Conservation (phyloP, 306 rosid species). For the Sesbania bispinosa region DNA sequence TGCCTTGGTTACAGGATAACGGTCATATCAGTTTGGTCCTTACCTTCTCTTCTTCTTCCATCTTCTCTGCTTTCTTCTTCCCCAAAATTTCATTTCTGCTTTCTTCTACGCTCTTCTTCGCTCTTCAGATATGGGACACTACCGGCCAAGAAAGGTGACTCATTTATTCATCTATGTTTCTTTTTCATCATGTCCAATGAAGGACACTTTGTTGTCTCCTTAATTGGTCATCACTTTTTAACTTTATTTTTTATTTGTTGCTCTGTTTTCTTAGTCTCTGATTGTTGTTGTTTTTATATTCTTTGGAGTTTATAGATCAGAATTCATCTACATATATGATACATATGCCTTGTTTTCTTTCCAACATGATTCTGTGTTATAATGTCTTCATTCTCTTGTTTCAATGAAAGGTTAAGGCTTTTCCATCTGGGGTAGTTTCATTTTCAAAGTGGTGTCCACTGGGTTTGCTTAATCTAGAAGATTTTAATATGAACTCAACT, state of each 20-base stretch:
- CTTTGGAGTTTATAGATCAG: neutral
- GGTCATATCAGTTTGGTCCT: too few relatives aligned
- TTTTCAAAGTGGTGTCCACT: too few relatives aligned
- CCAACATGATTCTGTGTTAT: too few relatives aligned
- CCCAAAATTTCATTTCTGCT: too few relatives aligned
- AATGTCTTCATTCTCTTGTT: neutral
- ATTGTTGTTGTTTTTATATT: neutral
- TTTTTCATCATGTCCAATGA: neutral
- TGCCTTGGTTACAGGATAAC: too few relatives aligned
- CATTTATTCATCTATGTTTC: neutral
- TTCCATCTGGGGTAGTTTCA: too few relatives aligned
- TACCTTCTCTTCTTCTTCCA: too few relatives aligned
- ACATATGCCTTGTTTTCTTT: too few relatives aligned
- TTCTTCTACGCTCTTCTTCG: too few relatives aligned
- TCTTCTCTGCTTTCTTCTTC: too few relatives aligned
- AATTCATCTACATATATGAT: neutral
- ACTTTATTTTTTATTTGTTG: neutral
- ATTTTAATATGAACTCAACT: neutral
- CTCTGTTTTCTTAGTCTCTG: neutral
- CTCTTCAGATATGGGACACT: conserved; percentile 97
- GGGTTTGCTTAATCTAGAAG: neutral
- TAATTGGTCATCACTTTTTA: neutral
- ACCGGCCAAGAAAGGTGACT: conserved; percentile 85
- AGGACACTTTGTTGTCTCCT: neutral
- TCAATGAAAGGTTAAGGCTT: neutral